These are phyloP conservation scores for Paraconiothyrium sp. DNA, from an alignment of 2,329 filamentous ascomycete species.

Conservation along the genomic window DNA sequence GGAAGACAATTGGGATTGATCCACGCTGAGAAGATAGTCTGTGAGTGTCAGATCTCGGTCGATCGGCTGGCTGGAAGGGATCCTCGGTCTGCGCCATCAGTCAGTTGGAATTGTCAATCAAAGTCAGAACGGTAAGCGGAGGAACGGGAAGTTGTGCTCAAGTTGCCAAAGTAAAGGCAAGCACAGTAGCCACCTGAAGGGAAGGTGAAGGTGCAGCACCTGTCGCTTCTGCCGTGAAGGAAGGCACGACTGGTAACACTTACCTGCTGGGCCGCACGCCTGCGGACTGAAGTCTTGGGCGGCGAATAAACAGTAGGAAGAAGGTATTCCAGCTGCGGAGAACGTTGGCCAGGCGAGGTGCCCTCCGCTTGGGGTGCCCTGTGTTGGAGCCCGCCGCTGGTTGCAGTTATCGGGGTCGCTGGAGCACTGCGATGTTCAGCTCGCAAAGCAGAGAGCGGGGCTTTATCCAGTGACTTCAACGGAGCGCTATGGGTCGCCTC, in stretches of 20 bases:
- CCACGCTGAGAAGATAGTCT: conserved; percentile 24
- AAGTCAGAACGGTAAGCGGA: background rate
- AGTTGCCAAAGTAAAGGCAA: background rate
- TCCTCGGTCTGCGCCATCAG: conserved; percentile 35
- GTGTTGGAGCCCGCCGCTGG: conserved; percentile 16
- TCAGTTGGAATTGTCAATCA: conserved; percentile 14
- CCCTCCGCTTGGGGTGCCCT: background rate
- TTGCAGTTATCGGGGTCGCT: background rate
- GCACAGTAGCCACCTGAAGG: conserved; percentile 11
- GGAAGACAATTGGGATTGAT: conserved; percentile 38
- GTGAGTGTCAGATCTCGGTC: conserved; percentile 17
- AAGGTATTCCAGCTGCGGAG: conserved; percentile 21
- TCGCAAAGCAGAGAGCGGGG: conserved; percentile 19
- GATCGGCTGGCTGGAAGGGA: conserved; percentile 34
- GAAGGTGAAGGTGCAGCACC: background rate
- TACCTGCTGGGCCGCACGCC: conserved; percentile 41
- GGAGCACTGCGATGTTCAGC: conserved; percentile 27
- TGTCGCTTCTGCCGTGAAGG: conserved; percentile 5
- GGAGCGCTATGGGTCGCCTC: conserved; percentile 22
- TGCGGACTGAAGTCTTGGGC: conserved; percentile 29
- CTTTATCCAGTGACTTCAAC: conserved; percentile 14
- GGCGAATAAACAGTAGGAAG: conserved; percentile 46
- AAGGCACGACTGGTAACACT: conserved; percentile 31
- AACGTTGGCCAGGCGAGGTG: background rate
- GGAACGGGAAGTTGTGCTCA: background rate